Evolutionary conservation across 768 basidiomycete species (phyloP), one percentile per base, ranked within the genome.

Genomic region (Psilocybe tampanensis): DNA sequence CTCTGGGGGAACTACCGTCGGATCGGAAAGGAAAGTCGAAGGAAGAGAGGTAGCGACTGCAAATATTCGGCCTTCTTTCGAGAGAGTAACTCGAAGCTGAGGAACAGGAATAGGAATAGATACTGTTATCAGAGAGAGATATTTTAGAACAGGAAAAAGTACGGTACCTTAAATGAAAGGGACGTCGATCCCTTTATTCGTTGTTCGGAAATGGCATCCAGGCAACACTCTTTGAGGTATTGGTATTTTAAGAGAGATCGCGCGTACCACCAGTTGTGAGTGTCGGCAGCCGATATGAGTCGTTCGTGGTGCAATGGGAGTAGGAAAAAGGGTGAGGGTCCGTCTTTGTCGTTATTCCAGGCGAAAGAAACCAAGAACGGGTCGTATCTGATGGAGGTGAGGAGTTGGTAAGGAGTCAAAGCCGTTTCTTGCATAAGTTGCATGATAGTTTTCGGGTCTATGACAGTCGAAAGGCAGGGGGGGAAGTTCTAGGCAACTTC

Each of bases 351-450:
- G 32, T 80, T 78, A 60, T 91, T 92, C 89, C 87, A 91, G 12
- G 58, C 26, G 9, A 78, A 67, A 1, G 66, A 54, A 9, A 72
- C 63, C 8, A 91, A 73, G 26, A 64, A 70, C 1, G 72, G 73
- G 65, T 92, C 91, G 63, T 79, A 89, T 55, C 86, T 76, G 0
- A 82, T 81, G 0, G 88, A 79, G 1, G 85, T 80, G 8, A 90
- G 67, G n/a, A 80, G 66, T 44, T 73, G 64, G 56, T 72, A 76
- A 2, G 60, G 55, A 5, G 39, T 57, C 45, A 53, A 32, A 7
- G 21, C 32, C 34, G 23, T 44, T 52, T 43, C 51, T 41, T 52
- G 26, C 47, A 48, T 48, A 17, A 29, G 39, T 41, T 52, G 26
- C 47, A 48, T 48, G 26, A 29, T 48, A 29, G 29, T 29, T 29